phyloP scores from a whole-genome alignment of 1,284 basidiomycete genomes.

The Thecaphora thlaspeos region DNA sequence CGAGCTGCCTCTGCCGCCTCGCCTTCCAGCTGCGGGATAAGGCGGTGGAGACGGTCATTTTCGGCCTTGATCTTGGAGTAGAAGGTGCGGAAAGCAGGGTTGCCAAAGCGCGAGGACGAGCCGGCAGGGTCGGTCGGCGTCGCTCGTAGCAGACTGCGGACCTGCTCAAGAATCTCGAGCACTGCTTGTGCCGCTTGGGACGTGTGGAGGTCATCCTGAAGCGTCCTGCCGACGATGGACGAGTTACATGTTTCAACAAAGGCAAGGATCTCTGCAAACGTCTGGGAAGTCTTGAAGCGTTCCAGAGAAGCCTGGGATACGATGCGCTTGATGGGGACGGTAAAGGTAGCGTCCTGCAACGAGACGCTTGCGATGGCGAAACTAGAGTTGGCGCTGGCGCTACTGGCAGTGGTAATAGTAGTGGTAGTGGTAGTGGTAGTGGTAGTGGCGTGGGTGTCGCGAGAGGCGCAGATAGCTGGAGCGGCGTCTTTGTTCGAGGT shows the following conservation, averaged over 20 bases:
- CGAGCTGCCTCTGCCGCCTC: constrained; percentile 22
- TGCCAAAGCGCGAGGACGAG: constrained; percentile 88
- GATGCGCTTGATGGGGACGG: constrained; percentile 69
- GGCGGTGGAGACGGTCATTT: constrained; percentile 45
- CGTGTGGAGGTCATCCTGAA: constrained; percentile 61
- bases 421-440: too few species aligned
- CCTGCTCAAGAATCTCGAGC: constrained; percentile 28
- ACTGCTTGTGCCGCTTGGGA: constrained; percentile 45
- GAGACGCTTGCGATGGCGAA: constrained; percentile 7
- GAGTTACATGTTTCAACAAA: constrained; percentile 79
- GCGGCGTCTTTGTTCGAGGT: too few species aligned
- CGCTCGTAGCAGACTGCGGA: constrained; percentile 60
- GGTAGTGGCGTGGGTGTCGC: too few species aligned
- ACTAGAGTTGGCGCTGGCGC: neutral
- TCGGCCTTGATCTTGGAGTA: constrained; percentile 78
- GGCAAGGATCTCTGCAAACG: constrained; percentile 70
- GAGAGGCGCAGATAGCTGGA: too few species aligned
- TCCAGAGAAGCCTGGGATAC: constrained; percentile 75
- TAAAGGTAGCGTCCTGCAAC: constrained; percentile 12
- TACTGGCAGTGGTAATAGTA: neutral
- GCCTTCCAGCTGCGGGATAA: constrained; percentile 55
- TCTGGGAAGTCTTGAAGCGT: constrained; percentile 75
- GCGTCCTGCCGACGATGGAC: constrained; percentile 72
- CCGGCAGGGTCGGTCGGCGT: constrained; percentile 83
- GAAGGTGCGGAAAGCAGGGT: constrained; percentile 90